Percentiles rank a stretch among this genome's conserved stretches.
These are phyloP conservation scores for Platismatia glauca DNA, from an alignment of 495 filamentous ascomycete species.

Conservation along the genomic window DNA sequence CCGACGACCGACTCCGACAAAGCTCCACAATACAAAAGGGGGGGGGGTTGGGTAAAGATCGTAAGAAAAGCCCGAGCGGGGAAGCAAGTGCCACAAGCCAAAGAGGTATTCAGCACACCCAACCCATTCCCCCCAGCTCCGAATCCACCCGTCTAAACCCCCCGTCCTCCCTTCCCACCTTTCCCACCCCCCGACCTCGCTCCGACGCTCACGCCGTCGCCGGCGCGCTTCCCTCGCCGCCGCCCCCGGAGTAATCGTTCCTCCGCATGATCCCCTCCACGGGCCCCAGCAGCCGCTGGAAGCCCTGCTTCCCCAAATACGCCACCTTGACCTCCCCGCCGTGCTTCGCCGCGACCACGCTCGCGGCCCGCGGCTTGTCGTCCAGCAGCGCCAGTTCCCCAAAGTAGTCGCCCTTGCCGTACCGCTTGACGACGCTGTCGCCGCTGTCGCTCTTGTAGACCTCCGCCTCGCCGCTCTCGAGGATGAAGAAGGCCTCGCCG, in stretches of 20 bases:
- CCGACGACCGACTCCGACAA: background rate
- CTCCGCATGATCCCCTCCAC: constrained; percentile 93
- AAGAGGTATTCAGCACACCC: background rate
- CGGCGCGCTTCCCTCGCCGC: background rate
- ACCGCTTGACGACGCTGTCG: constrained; percentile 60
- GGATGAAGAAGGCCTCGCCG: constrained; percentile 84
- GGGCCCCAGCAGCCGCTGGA: constrained; percentile 85
- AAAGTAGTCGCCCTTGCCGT: constrained; percentile 91
- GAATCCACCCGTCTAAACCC: background rate
- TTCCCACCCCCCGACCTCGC: background rate
- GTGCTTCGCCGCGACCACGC: constrained; percentile 62
- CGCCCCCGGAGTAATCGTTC: constrained; percentile 44
- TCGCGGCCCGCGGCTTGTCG: constrained; percentile 88
- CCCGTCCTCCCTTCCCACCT: background rate
- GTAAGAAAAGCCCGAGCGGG: too few species aligned
- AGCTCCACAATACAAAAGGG: background rate
- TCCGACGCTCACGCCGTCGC: background rate
- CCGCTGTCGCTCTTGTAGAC: constrained; percentile 58
- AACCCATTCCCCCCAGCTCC: background rate
- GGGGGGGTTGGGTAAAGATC: background rate
- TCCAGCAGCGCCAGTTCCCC: constrained; percentile 90
- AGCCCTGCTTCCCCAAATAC: constrained; percentile 82
- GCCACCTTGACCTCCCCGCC: constrained; percentile 80
- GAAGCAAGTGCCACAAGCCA: background rate
- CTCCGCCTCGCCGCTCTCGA: constrained; percentile 83